Evolutionary conservation across 306 rosid species (phyloP).

Genomic region (Carpinus viminea): DNA sequence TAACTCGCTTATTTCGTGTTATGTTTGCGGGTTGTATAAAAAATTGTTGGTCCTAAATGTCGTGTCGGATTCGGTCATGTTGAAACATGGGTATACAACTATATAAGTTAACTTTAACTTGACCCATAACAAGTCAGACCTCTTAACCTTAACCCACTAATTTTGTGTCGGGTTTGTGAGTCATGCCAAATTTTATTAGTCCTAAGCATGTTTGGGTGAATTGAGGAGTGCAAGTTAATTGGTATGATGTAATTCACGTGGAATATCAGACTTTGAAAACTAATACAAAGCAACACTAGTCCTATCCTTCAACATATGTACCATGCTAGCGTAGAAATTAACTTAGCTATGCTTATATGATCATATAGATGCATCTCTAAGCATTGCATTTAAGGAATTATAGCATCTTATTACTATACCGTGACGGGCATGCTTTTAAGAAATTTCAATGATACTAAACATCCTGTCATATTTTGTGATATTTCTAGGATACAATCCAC

Average conservation of each 20-base stretch:
- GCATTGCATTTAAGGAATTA: neutral
- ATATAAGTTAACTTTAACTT: no score
- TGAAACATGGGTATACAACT: no score
- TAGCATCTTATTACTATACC: neutral
- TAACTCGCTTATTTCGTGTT: no score
- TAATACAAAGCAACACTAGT: neutral
- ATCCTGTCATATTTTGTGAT: neutral
- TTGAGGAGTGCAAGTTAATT: neutral
- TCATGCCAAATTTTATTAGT: no score
- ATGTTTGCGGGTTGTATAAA: no score
- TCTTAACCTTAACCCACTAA: no score
- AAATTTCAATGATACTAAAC: neutral
- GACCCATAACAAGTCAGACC: no score
- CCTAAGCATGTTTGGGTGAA: neutral
- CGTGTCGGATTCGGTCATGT: no score
- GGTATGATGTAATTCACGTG: neutral
- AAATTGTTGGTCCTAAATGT: no score
- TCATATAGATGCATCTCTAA: neutral
- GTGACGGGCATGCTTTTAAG: neutral
- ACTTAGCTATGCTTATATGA: neutral
- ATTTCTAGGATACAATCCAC: slow-evolving; percentile 78
- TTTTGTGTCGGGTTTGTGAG: no score
- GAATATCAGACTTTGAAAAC: neutral
- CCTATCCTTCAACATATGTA: neutral
- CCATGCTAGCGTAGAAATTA: neutral